Percentiles rank a stretch among this genome's conserved stretches.
Conservation (phyloP, 768 basidiomycete species). For the Boletus vinaceobasis region DNA sequence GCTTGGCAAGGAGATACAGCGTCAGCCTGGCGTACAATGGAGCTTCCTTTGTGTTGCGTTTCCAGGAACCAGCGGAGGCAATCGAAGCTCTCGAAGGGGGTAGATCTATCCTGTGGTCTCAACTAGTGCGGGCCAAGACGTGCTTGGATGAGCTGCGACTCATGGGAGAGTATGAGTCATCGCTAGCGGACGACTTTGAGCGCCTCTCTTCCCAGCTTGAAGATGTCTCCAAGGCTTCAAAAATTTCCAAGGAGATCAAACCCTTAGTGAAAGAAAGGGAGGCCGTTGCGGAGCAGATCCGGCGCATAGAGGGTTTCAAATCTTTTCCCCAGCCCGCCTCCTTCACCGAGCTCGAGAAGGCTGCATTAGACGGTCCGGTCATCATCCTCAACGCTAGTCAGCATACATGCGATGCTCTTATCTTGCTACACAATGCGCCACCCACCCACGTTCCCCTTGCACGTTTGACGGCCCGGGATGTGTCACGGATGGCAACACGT, state of each 20-base stretch:
- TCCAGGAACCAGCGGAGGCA: constrained; percentile 21
- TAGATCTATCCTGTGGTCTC: constrained; percentile 34
- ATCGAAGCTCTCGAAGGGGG: constrained; percentile 32
- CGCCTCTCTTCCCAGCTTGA: constrained; percentile 17
- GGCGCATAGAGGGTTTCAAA: constrained; percentile 31
- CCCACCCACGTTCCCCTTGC: constrained; percentile 23
- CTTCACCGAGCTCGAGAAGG: constrained; percentile 27
- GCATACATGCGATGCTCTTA: constrained; percentile 23
- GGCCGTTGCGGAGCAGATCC: constrained; percentile 25
- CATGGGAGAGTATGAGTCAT: constrained; percentile 14
- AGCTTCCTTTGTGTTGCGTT: constrained; percentile 26
- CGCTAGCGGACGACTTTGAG: constrained; percentile 22
- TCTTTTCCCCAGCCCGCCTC: constrained; percentile 26
- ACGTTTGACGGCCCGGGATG: constrained; percentile 12
- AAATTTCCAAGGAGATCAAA: constrained; percentile 16
- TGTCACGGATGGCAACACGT: constrained; percentile 20
- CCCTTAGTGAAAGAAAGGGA: constrained; percentile 27
- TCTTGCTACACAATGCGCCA: constrained; percentile 7
- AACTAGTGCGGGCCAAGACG: constrained; percentile 26
- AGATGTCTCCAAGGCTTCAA: constrained; percentile 6
- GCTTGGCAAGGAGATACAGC: constrained; percentile 9
- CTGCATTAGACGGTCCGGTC: constrained; percentile 33
- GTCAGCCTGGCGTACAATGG: constrained; percentile 26
- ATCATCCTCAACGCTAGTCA: constrained; percentile 32
- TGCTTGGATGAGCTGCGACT: constrained; percentile 26